These are phyloP conservation scores for Didymella arachidicola DNA, from an alignment of 2,329 filamentous ascomycete species.

Conservation along the genomic window DNA sequence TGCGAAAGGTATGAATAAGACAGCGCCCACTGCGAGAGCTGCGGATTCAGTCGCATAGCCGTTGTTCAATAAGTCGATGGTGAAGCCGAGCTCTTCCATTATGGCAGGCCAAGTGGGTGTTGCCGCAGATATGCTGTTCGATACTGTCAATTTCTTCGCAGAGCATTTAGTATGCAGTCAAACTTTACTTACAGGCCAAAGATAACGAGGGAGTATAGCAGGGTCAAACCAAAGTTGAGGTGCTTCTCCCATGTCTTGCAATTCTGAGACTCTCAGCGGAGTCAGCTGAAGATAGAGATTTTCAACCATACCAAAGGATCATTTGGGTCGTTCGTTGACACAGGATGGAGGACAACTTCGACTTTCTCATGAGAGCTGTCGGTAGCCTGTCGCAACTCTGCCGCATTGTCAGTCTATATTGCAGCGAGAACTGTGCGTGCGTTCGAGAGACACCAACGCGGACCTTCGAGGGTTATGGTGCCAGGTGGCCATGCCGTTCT, in stretches of 20 bases:
- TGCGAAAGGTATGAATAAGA: conserved; percentile 57
- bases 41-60: conserved; percentile 56
- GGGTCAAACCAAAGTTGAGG: conserved; percentile 17
- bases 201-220: conserved; percentile 17
- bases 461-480: conserved; percentile 23
- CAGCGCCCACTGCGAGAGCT: conserved; percentile 52
- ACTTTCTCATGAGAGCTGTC: conserved; percentile 6
- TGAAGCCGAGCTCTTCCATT: conserved; percentile 23
- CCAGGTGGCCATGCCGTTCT: conserved; percentile 17
- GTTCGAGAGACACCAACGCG: not conserved
- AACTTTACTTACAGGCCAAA: conserved; percentile 16
- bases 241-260: conserved; percentile 22
- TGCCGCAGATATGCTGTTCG: conserved; percentile 19
- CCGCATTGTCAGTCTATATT: not conserved
- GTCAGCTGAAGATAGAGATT: not conserved
- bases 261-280: conserved; percentile 5
- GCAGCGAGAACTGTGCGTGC: not conserved
- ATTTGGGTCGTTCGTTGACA: conserved; percentile 17
- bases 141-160: not conserved
- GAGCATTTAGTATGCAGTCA: not conserved
- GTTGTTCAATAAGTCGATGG: conserved; percentile 51
- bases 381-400: conserved; percentile 13
- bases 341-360: conserved; percentile 14
- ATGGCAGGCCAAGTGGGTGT: conserved; percentile 24
- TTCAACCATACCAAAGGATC: conserved; percentile 14